phyloP scores from a whole-genome alignment of 768 basidiomycete genomes.

The Serendipita vermifera region DNA sequence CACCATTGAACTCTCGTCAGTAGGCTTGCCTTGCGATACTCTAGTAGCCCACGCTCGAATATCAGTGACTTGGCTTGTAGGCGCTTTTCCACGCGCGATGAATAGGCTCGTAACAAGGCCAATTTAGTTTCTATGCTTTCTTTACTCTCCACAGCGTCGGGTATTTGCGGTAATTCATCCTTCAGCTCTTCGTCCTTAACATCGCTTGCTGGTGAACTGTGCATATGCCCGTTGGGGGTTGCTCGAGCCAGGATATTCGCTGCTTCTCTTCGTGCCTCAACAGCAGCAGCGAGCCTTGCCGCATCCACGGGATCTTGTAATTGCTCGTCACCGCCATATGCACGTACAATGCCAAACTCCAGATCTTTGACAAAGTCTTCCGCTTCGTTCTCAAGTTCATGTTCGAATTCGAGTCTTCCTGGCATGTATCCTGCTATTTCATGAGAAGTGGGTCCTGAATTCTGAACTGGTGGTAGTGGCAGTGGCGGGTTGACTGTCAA shows the following conservation, averaged over 20 bases:
- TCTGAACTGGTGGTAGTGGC: constrained; percentile 41
- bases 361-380: constrained; percentile 91
- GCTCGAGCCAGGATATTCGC: constrained; percentile 6
- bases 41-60: constrained; percentile 80
- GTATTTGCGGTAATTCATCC: constrained; percentile 37
- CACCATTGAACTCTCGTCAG: neutral
- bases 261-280: constrained; percentile 16
- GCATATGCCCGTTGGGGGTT: constrained; percentile 9
- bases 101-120: constrained; percentile 80
- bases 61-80: constrained; percentile 77
- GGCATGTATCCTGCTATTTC: constrained; percentile 90
- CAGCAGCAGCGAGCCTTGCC: constrained; percentile 18
- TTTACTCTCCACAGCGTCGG: constrained; percentile 64
- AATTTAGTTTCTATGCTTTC: constrained; percentile 83
- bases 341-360: constrained; percentile 81
- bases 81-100: constrained; percentile 74
- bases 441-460: constrained; percentile 72
- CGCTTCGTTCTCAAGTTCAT: constrained; percentile 93
- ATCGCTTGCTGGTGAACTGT: constrained; percentile 9
- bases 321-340: constrained; percentile 65
- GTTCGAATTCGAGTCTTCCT: constrained; percentile 96
- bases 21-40: constrained; percentile 79
- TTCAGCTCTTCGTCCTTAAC: constrained; percentile 12
- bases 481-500: constrained; percentile 45
- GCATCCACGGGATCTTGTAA: constrained; percentile 11